Base-by-base conservation (phyloP, 1,284 basidiomycete genomes). In the Peniophora sp. region DNA sequence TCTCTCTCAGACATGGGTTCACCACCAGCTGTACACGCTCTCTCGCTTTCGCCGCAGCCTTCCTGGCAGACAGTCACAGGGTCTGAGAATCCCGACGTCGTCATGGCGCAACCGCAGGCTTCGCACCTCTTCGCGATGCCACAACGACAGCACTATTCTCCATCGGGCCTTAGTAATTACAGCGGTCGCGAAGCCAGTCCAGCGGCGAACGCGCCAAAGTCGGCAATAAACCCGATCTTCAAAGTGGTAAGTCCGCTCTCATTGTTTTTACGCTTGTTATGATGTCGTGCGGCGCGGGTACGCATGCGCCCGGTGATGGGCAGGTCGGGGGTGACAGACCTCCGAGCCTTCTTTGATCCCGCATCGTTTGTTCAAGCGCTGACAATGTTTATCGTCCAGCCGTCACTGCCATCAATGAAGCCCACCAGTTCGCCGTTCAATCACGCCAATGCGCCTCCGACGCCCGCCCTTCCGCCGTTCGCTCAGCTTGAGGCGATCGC, bases 181-280 rank as follows among this genome's bases (percentile, higher is more conserved):
- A 14, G 68, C 69, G 49, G 65, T 65, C 38, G 70, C 70, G 56
- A 72, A 2, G 68, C 78, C 57, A 77, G 75, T 60, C 75, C 79
- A 38, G 73, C 74, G 48, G 69, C 73, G 39, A 52, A 48, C 51
- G 78, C 77, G 55, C 70, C 82, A 23, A 82, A 83, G 63, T 78
- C 82, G 49, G 77, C 75, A 36, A 89, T 92, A 62, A 92, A 94
- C 67, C 89, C 90, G 36, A 92, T 92, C 68, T 94, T 93, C 75
- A 84, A 89, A 78, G 89, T 93, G 68, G 90, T 92, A 68, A 77
- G 89, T 73, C 17, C n/a, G 27, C 27, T 12, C 27, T 32, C 27
- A 32, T 32, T 32, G 27, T 32, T 32, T n/a, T 32, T 32, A 32
- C 12, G 27, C 27, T 32, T 32, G 6, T 32, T 12, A 32, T 32